Evolutionary conservation across 2,329 filamentous ascomycete genomes (phyloP).

Genomic region (Diplocarpon mali): DNA sequence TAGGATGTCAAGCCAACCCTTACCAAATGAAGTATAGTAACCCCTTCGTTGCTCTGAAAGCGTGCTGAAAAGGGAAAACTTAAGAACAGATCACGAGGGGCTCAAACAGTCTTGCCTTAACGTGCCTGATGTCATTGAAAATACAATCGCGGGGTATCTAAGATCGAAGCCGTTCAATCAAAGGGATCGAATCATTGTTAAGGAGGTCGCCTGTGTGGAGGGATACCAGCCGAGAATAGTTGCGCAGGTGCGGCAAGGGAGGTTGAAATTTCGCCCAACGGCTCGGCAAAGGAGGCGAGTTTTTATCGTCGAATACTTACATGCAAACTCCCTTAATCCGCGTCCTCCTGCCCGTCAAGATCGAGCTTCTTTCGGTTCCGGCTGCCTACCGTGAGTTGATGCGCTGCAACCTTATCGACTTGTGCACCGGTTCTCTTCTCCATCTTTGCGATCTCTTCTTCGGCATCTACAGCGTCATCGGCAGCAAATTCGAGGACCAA

Average conservation of each 20-base stretch:
- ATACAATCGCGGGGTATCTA: conserved; percentile 1
- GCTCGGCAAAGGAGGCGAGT: conserved; percentile 4
- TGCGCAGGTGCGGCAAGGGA: conserved; percentile 3
- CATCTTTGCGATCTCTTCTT: conserved; percentile 95
- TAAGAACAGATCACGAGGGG: conserved; percentile 2
- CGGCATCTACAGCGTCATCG: conserved; percentile 78
- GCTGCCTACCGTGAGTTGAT: conserved; percentile 73
- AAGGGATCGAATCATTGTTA: neutral
- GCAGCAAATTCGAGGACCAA: conserved; percentile 88
- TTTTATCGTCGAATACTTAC: neutral
- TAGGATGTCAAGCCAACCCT: neutral
- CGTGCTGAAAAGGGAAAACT: neutral
- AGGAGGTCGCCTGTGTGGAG: conserved; percentile 5
- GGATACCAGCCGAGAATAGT: conserved; percentile 3
- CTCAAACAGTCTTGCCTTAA: conserved; percentile 4
- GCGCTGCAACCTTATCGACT: conserved; percentile 79
- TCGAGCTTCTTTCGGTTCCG: conserved; percentile 83
- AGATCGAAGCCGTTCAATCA: conserved; percentile 1
- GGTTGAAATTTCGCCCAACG: neutral
- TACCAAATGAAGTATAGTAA: conserved; percentile 1
- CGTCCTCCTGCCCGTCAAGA: conserved; percentile 55
- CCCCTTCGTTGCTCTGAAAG: neutral
- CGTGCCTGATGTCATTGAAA: conserved; percentile 4
- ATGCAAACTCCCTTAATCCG: conserved; percentile 3
- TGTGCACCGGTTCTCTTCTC: conserved; percentile 90